Conservation (phyloP, 179 eudicot species). For the Heliamphora ciliata region DNA sequence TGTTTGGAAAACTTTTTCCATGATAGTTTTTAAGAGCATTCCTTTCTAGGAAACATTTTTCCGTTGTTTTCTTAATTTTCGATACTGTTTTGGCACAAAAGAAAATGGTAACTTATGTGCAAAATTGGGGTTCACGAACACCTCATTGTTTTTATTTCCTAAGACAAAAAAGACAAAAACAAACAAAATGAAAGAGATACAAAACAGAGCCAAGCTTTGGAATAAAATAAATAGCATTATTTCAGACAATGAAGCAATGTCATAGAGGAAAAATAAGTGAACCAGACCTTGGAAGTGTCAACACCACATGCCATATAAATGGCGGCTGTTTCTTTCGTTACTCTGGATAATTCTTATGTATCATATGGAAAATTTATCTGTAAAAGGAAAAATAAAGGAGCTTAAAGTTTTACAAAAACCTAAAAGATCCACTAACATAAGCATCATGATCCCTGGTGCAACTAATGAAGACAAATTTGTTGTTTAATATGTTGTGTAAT, state of each 20-base stretch:
- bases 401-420: not conserved
- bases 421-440: slow-evolving; percentile 2
- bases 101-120: not conserved
- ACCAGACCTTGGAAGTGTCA: slow-evolving; percentile 72
- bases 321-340: slow-evolving; percentile 90
- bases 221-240: not conserved
- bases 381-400: slow-evolving; percentile 12
- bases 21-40: not conserved
- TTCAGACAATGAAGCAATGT: slow-evolving; percentile 5
- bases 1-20: not conserved
- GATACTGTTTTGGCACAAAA: not conserved
- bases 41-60: not conserved
- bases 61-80: not conserved
- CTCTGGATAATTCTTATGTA: slow-evolving; percentile 59
- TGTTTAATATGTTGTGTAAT: too few relatives aligned
- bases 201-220: not conserved
- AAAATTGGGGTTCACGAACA: not conserved
- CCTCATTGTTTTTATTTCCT: not conserved
- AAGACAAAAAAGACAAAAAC: not conserved
- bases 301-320: slow-evolving; percentile 90
- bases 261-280: not conserved
- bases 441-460: slow-evolving; percentile 8
- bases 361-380: slow-evolving; percentile 96
- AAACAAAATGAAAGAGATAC: not conserved
- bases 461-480: slow-evolving; percentile 14